phyloP scores from a whole-genome alignment of 1,284 basidiomycete species.

The Sporisorium exsertum region DNA sequence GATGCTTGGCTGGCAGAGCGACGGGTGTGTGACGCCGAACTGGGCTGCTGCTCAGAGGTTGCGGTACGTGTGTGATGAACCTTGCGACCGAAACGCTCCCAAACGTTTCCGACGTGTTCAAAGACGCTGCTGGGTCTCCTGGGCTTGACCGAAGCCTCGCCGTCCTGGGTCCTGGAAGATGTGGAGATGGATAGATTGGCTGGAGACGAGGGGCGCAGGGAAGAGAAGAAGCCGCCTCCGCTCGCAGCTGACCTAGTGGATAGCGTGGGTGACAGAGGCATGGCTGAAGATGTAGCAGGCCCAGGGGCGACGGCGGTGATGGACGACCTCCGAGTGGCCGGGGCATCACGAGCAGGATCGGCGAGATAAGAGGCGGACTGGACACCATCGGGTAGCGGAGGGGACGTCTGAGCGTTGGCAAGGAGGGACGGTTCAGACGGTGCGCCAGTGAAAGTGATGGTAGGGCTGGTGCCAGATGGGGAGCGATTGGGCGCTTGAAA shows the following conservation, averaged over 20 bases:
- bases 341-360: conserved; percentile 9
- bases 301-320: conserved; percentile 14
- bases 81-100: conserved; percentile 57
- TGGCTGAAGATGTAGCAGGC: conserved; percentile 14
- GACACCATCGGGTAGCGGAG: conserved; percentile 5
- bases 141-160: conserved; percentile 19
- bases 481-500: conserved; percentile 30
- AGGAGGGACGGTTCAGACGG: conserved; percentile 21
- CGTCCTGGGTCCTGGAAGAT: conserved; percentile 18
- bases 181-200: conserved; percentile 16
- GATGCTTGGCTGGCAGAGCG: conserved; percentile 32
- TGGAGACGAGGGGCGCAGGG: conserved; percentile 47
- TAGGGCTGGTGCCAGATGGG: conserved; percentile 36
- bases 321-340: conserved; percentile 15
- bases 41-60: conserved; percentile 32
- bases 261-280: conserved; percentile 35
- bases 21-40: conserved; percentile 25
- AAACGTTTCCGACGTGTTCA: conserved; percentile 60
- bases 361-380: conserved; percentile 13
- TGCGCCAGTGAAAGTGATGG: conserved; percentile 50
- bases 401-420: conserved; percentile 3
- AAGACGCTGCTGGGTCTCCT: conserved; percentile 60
- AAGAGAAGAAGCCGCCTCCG: conserved; percentile 47
- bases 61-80: conserved; percentile 45
- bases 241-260: conserved; percentile 22